These are phyloP conservation scores for Tagetes patula DNA, from an alignment of 129 eudicot genomes.

Conservation along the genomic window DNA sequence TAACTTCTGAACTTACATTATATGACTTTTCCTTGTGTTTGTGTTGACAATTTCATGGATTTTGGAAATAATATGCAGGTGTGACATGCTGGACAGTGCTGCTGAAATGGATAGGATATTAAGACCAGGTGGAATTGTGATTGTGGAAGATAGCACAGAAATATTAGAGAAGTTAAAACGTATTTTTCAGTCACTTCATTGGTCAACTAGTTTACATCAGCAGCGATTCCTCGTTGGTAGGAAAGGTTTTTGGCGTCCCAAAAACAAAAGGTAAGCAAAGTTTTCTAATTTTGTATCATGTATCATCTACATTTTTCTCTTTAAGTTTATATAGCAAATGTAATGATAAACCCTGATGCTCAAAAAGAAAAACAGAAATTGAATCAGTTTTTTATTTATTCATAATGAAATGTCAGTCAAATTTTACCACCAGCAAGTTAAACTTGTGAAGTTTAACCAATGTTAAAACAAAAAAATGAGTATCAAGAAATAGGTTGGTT, in stretches of 20 bases:
- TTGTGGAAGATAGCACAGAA: constrained; percentile 57
- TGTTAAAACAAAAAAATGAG: not conserved
- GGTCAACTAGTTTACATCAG: constrained; percentile 54
- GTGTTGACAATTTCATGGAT: not conserved
- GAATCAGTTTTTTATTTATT: not conserved
- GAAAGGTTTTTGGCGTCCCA: constrained; percentile 88
- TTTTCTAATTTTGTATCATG: constrained; percentile 9
- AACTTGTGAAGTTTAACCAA: not conserved
- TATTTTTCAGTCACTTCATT: constrained; percentile 64
- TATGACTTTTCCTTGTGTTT: not conserved
- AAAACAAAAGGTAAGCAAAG: constrained; percentile 11
- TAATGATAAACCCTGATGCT: constrained; percentile 17
- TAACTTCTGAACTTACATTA: not conserved
- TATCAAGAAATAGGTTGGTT: constrained; percentile 23
- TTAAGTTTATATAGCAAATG: constrained; percentile 18
- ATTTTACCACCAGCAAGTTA: not conserved
- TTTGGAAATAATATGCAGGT: constrained; percentile 38
- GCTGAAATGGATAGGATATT: constrained; percentile 74
- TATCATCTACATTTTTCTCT: constrained; percentile 14
- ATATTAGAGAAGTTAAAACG: constrained; percentile 41
- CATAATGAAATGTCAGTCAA: constrained; percentile 12
- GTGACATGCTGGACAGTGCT: constrained; percentile 57
- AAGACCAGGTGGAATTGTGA: constrained; percentile 70
- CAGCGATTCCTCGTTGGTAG: constrained; percentile 66
- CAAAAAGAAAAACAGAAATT: constrained; percentile 20